Base-by-base conservation (phyloP, 2,329 filamentous ascomycete species). In the Pseudocercospora musae region DNA sequence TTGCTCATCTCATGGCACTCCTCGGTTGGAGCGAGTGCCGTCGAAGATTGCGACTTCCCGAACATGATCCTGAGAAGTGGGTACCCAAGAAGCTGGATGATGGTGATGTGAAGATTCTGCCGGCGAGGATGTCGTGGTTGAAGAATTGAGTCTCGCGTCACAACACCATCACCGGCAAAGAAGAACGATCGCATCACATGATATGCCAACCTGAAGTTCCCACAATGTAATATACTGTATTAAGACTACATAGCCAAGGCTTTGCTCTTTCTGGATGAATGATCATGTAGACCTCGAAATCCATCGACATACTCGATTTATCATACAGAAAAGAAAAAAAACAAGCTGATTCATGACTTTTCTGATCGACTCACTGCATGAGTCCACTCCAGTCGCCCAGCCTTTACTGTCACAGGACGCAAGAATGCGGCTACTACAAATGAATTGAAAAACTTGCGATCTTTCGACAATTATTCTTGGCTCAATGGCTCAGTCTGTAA, bases 1-100 rank as follows among this genome's bases (percentile, higher is more conserved):
- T 84, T 9, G 80, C 80, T 0, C 77, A 80, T 42, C 80, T 80
- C 2, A 83, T 88, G 82, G 76, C 71, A 11, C 78, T 86, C 20
- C 71, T 88, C 21, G 85, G 86, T 0, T 79, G 79, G 52, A 75
- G 80, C 2, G 82, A 85, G 69, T 80, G 79, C 9, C 65, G 83
- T 60, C 42, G 58, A 31, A 59, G 72, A 40, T 65, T 84, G n/a
- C 66, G 65, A 13, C 29, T 54, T n/a, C n/a, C 52, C 1, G 25
- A 20, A 54, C 27, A 54, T 40, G n/a, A 54, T 20, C 21, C 48
- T n/a, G 21, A 27, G 1, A 25, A 29, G 15, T 52, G 48, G 25
- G 25, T 23, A 31, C 48, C 48, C 9, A 25, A 10, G 15, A 25
- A 52, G 8, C 11, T 50, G 21, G 23, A 25, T 8, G 21, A 21